phyloP scores from a whole-genome alignment of 768 basidiomycete genomes.

The Phylloporus arenicola region DNA sequence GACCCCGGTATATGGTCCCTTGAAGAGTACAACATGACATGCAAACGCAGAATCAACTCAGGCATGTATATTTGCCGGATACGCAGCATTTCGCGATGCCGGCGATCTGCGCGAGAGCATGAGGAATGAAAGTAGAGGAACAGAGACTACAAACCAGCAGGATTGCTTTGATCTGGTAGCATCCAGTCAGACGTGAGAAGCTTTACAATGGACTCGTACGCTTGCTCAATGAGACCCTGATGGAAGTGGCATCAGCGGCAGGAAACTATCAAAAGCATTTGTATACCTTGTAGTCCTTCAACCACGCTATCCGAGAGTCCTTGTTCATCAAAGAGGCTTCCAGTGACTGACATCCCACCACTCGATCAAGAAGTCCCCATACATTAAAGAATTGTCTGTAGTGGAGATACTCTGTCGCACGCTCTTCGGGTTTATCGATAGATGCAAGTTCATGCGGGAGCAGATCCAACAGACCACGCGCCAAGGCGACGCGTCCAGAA shows the following conservation, averaged over 20 bases:
- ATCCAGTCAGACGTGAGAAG: slow-evolving; percentile 78
- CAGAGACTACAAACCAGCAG: slow-evolving; percentile 26
- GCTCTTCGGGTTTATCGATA: slow-evolving; percentile 64
- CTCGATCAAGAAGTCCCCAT: slow-evolving; percentile 60
- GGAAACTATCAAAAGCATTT: not conserved
- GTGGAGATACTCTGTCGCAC: slow-evolving; percentile 70
- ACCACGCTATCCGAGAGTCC: slow-evolving; percentile 56
- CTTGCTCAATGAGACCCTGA: slow-evolving; percentile 58
- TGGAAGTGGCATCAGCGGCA: not conserved
- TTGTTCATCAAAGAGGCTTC: slow-evolving; percentile 54
- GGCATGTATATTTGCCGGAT: slow-evolving; percentile 88
- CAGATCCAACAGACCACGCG: slow-evolving; percentile 51
- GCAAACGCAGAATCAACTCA: slow-evolving; percentile 82
- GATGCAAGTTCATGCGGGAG: slow-evolving; percentile 59
- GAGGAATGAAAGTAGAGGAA: not conserved
- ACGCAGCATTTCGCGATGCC: slow-evolving; percentile 64
- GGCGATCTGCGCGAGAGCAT: slow-evolving; percentile 43
- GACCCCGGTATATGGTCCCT: slow-evolving; percentile 61
- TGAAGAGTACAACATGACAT: slow-evolving; percentile 64
- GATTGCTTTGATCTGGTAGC: slow-evolving; percentile 46
- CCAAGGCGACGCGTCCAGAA: slow-evolving; percentile 68
- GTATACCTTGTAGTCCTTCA: slow-evolving; percentile 57
- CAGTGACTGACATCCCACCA: slow-evolving; percentile 54
- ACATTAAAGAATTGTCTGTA: slow-evolving; percentile 76
- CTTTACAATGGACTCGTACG: slow-evolving; percentile 59